Evolutionary conservation across 2,329 filamentous ascomycete genomes (phyloP).

Genomic region (Corinectria fuckeliana): DNA sequence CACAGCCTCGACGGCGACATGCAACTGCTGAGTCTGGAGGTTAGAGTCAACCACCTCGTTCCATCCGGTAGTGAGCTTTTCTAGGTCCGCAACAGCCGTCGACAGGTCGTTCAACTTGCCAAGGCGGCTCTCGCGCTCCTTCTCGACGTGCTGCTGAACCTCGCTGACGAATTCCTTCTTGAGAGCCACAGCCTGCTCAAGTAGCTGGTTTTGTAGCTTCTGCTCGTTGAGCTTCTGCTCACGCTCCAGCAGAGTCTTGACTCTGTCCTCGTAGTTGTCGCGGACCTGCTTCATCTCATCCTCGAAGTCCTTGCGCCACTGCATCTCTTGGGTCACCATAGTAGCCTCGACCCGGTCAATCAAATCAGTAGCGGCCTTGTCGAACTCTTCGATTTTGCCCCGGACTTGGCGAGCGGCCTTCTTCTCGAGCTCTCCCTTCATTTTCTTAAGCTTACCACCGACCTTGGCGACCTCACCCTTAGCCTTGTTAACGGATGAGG

Average conservation of each 20-base stretch:
- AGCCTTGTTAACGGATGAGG: slow-evolving; percentile 79
- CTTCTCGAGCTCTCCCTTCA: slow-evolving; percentile 73
- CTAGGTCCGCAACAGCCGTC: slow-evolving; percentile 78
- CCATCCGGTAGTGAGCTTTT: slow-evolving; percentile 87
- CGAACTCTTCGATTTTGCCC: slow-evolving; percentile 77
- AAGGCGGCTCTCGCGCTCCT: slow-evolving; percentile 85
- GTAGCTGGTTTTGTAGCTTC: slow-evolving; percentile 80
- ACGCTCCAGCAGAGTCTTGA: slow-evolving; percentile 79
- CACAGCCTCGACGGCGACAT: slow-evolving; percentile 94
- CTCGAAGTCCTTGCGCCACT: slow-evolving; percentile 88
- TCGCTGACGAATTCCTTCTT: slow-evolving; percentile 84
- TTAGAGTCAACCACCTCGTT: slow-evolving; percentile 89
- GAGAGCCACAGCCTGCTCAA: slow-evolving; percentile 88
- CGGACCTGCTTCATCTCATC: slow-evolving; percentile 82
- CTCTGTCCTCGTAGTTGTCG: slow-evolving; percentile 78
- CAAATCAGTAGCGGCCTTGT: slow-evolving; percentile 86
- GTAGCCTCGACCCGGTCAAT: slow-evolving; percentile 84
- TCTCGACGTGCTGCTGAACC: slow-evolving; percentile 82
- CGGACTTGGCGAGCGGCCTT: slow-evolving; percentile 78
- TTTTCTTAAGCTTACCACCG: slow-evolving; percentile 75
- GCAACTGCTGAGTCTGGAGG: slow-evolving; percentile 92
- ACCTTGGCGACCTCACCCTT: slow-evolving; percentile 83
- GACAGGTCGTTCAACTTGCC: slow-evolving; percentile 85
- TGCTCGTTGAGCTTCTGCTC: slow-evolving; percentile 83
- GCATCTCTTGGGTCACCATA: slow-evolving; percentile 79